Conservation (phyloP, 768 basidiomycete species). For the Mycena olivaceomarginata region DNA sequence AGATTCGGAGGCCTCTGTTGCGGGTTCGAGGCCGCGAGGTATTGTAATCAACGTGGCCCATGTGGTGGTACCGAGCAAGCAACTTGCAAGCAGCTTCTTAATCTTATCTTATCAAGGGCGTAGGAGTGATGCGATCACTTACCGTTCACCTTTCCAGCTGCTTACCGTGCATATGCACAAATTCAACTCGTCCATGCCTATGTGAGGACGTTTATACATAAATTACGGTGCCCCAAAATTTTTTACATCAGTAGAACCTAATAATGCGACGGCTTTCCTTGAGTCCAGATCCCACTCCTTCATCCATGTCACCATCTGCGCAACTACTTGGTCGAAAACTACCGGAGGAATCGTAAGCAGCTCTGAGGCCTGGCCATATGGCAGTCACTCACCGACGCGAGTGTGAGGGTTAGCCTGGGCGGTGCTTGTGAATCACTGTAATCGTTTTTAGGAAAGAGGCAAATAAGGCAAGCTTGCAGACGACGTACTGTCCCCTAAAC, state of each 20-base stretch:
- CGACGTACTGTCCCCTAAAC: conserved; percentile 42
- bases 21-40: conserved; percentile 42
- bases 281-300: conserved; percentile 33
- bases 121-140: background rate
- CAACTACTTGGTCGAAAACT: conserved; percentile 40
- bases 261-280: background rate
- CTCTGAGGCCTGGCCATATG: background rate
- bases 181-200: too few species aligned
- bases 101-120: background rate
- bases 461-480: background rate
- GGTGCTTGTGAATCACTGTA: conserved; percentile 39
- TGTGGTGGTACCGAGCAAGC: background rate
- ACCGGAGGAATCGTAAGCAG: background rate
- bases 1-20: conserved; percentile 33
- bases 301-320: conserved; percentile 39
- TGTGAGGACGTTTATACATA: too few species aligned
- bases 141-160: too few species aligned
- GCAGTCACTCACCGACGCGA: conserved; percentile 24
- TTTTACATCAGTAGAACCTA: too few species aligned
- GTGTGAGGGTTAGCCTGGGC: conserved; percentile 38
- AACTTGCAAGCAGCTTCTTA: background rate
- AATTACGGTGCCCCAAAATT: too few species aligned
- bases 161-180: too few species aligned
- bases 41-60: conserved; percentile 30
- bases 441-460: background rate